Conservation (phyloP, 2,329 filamentous ascomycete species). For the Magnaporthiopsis poae region DNA sequence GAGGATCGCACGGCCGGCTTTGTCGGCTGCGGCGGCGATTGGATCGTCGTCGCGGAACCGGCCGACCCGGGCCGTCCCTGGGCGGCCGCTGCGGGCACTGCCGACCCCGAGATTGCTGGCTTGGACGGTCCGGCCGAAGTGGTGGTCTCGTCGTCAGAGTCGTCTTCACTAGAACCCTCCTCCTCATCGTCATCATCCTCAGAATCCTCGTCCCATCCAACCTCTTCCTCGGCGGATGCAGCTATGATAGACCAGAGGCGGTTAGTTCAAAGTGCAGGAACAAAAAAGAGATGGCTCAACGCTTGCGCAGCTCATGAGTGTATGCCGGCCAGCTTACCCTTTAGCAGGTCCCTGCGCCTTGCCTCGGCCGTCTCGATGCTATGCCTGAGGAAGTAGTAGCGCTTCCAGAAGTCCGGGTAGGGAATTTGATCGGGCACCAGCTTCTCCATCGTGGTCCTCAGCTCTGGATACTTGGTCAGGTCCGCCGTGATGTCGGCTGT, state of each 20-base stretch:
- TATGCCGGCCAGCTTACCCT: constrained; percentile 50
- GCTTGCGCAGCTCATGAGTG: background rate
- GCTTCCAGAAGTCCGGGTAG: constrained; percentile 81
- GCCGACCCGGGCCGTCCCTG: constrained; percentile 35
- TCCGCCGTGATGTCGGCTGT: constrained; percentile 75
- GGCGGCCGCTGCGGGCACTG: constrained; percentile 6
- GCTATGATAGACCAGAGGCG: constrained; percentile 31
- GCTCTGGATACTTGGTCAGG: constrained; percentile 74
- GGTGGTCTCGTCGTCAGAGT: constrained; percentile 12
- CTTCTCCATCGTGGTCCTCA: constrained; percentile 85
- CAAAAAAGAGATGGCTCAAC: constrained; percentile 7
- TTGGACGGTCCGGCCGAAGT: constrained; percentile 18
- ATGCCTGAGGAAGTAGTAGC: constrained; percentile 90
- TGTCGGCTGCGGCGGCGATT: constrained; percentile 33
- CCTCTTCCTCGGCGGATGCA: constrained; percentile 62
- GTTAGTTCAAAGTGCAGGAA: constrained; percentile 17
- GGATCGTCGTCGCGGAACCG: constrained; percentile 51
- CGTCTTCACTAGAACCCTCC: background rate
- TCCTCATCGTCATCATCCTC: constrained; percentile 20
- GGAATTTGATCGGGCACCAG: constrained; percentile 87
- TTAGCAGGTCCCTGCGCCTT: constrained; percentile 76
- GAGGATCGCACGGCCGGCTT: constrained; percentile 16
- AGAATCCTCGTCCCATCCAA: constrained; percentile 54
- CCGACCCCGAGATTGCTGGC: constrained; percentile 21
- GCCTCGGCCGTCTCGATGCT: constrained; percentile 90